Conservation (phyloP, 2,329 filamentous ascomycete species). For the Cucurbitaria berberidis region DNA sequence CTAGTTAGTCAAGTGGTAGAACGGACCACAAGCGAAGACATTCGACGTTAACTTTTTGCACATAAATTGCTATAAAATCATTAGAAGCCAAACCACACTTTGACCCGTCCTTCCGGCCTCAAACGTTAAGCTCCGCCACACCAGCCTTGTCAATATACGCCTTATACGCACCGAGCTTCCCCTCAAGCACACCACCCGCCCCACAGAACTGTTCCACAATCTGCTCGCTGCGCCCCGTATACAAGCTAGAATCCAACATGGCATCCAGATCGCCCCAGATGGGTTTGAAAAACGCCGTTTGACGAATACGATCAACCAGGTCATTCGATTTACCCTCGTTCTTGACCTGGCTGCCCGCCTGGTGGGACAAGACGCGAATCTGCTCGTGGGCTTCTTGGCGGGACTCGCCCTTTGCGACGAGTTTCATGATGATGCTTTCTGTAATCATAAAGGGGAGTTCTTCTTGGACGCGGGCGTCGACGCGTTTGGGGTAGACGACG, state of each 20-base stretch:
- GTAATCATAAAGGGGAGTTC: conserved; percentile 90
- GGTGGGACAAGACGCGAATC: conserved; percentile 78
- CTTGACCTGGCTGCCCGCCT: conserved; percentile 75
- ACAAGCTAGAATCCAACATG: conserved; percentile 69
- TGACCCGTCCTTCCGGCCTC: no score
- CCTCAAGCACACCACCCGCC: conserved; percentile 19
- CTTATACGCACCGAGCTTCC: conserved; percentile 59
- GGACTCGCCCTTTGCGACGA: conserved; percentile 72
- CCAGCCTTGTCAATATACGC: conserved; percentile 51
- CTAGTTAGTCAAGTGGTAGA: no score
- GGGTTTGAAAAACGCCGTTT: conserved; percentile 73
- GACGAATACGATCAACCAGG: conserved; percentile 77
- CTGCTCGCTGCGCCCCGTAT: conserved; percentile 59
- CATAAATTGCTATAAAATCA: no score
- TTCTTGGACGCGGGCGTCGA: conserved; percentile 69
- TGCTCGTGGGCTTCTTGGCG: conserved; percentile 86
- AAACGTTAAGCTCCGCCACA: conserved; percentile 43
- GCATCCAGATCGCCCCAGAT: conserved; percentile 72
- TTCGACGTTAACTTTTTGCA: no score
- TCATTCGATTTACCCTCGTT: conserved; percentile 78
- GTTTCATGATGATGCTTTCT: conserved; percentile 65
- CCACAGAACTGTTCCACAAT: conserved; percentile 35
- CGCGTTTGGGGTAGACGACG: conserved; percentile 76
- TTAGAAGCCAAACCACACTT: no score
- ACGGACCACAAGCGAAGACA: no score